Conservation (phyloP, 768 basidiomycete genomes). For the Ramaria sp. region DNA sequence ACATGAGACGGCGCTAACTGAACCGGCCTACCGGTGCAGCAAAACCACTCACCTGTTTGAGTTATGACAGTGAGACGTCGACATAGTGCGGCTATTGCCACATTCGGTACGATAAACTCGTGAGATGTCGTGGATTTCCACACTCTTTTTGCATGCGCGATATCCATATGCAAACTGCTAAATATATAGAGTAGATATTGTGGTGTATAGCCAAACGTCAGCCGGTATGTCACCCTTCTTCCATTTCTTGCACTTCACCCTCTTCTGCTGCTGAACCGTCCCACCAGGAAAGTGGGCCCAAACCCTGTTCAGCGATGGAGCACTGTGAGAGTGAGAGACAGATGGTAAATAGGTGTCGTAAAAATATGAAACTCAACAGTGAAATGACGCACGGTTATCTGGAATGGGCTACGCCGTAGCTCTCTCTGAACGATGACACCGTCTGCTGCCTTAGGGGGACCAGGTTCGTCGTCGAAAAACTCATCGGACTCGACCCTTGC, state of each 20-base stretch:
- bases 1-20: no score
- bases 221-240: conserved; percentile 21
- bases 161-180: no score
- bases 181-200: no score
- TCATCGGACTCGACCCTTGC: conserved; percentile 74
- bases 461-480: conserved; percentile 80
- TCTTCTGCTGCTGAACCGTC: conserved; percentile 30
- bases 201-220: no score
- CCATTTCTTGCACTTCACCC: conserved; percentile 23
- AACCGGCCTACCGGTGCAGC: no score
- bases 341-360: not conserved
- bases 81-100: no score
- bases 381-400: conserved; percentile 43
- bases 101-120: no score
- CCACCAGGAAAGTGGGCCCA: conserved; percentile 75
- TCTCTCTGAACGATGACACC: conserved; percentile 50
- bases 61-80: no score
- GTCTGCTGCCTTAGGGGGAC: conserved; percentile 65
- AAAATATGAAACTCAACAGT: not conserved
- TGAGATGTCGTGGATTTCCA: no score
- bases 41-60: no score
- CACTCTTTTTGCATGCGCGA: no score
- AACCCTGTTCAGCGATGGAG: conserved; percentile 73
- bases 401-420: conserved; percentile 49
- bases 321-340: conserved; percentile 33